These are phyloP conservation scores for Microsporum audouinii DNA, from an alignment of 2,329 filamentous ascomycete genomes.

Conservation along the genomic window DNA sequence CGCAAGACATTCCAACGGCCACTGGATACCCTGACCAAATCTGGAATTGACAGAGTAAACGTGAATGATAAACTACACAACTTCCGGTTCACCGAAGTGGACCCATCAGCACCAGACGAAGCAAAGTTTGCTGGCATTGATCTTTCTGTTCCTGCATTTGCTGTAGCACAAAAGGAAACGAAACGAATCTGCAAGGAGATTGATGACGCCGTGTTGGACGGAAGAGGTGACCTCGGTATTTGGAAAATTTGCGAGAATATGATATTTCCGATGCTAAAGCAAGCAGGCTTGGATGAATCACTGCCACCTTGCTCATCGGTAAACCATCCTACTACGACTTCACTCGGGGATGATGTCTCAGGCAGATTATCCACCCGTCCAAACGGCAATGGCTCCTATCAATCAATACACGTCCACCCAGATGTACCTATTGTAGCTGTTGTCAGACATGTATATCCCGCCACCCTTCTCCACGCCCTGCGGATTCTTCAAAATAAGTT, in stretches of 20 bases:
- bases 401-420: constrained; percentile 24
- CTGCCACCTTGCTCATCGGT: constrained; percentile 16
- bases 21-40: neutral
- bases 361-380: neutral
- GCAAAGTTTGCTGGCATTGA: constrained; percentile 6
- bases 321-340: neutral
- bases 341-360: neutral
- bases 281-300: neutral
- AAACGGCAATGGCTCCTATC: neutral
- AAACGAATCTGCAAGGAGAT: constrained; percentile 24
- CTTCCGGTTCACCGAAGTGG: neutral
- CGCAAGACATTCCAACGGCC: neutral
- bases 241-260: constrained; percentile 31
- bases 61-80: neutral
- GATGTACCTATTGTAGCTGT: constrained; percentile 24
- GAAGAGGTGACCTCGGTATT: constrained; percentile 26
- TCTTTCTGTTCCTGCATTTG: constrained; percentile 4
- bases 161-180: constrained; percentile 22
- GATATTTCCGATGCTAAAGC: constrained; percentile 29
- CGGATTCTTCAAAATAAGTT: constrained; percentile 31
- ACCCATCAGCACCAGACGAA: constrained; percentile 3
- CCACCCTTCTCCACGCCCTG: constrained; percentile 31
- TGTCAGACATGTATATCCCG: constrained; percentile 31
- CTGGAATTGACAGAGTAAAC: neutral
- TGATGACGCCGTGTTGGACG: constrained; percentile 19